Evolutionary conservation across 768 basidiomycete species (phyloP), one percentile per base, ranked within the genome.

Genomic region (Auriscalpium orientale): DNA sequence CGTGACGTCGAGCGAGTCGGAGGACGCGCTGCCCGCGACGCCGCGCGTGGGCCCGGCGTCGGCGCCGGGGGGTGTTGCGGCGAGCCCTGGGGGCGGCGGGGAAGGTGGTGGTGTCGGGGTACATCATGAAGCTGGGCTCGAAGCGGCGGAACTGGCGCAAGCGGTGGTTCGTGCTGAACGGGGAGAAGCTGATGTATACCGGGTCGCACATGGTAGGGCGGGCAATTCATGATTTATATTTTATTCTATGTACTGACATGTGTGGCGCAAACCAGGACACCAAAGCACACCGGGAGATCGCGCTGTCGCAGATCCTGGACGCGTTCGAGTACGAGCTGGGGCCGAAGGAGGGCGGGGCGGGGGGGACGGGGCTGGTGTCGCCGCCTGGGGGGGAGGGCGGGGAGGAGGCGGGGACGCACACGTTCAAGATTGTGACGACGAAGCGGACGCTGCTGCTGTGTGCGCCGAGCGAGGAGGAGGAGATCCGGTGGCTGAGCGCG

Each of bases 401-500:
- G 40, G 77, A 78, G 43, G 73, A 72, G 35, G 72, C 71, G 51
- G 70, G 72, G 21, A 69, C 71, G 10, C 79, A 86, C 67, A 91
- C 90, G 51, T 98, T 99, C 83, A 94, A 97, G 73, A 87, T 98
- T 54, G 87, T 98, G 62, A 97, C 94, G 38, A 94, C 95, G 53
- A 94, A 95, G 70, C 83, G 92, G 58, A 88, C 90, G 16, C 74
- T 93, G 56, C 70, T 95, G 53, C 76, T 98, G 22, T 97, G 94
- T 64, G 97, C 97, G 8, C 95, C 97, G 15, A 87, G 81, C 56
- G 97, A 99, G 70, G 97, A 98, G 64, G 95, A 98, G 64, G 97
- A 98, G 73, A 95, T 98, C 69, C 91, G 89, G 70, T 99, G 97
- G 97, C 76, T 99, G 48, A 93, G 94, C 51, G 93, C 95, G 10